Evolutionary conservation across 2,329 filamentous ascomycete species (phyloP), one percentile per base, ranked within the genome.

Genomic region (Venturia aucupariae): DNA sequence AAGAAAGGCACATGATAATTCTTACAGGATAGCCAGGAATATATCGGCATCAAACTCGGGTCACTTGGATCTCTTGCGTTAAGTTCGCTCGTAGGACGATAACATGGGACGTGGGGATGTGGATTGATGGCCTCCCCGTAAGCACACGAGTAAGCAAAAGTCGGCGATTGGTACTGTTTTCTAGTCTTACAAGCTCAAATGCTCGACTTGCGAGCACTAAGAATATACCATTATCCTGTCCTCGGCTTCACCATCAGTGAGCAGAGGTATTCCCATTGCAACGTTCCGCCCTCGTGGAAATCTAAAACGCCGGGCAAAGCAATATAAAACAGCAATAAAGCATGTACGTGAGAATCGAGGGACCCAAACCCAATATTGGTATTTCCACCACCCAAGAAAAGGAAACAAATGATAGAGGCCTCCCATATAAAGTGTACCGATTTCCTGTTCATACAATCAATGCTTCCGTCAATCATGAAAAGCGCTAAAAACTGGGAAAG

Each of bases 381-480:
- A 35, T 57, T 57, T 22, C 27, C 17, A 35, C 51, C 51, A 57
- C 51, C 15, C 51, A 35, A 57, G 11, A 24, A 35, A 48, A 57
- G 3, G 51, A 32, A 54, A 32, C 4, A n/a, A 32, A 15, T 57
- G 51, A 35, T 35, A 57, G 0, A 57, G 19, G 51, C 51, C 27
- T 35, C 51, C 51, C 51, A 35, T 35, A 35, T 35, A 35, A n/a
- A 27, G 24, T 57, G 51, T 35, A 35, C 24, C 22, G 4, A 35
- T 57, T 27, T n/a, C 19, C 17, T 35, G 30, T 32, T 57, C 51
- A 35, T 57, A 38, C 51, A 35, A 35, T 19, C 51, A 57, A 35
- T 35, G 51, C n/a, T 57, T 13, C 51, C 51, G 51, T 35, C 51
- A 35, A n/a, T 57, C 51, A 57, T 57, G 27, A 35, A 57, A 57